A percentile compares a stretch with the other conserved stretches of the same genome.
These are phyloP conservation scores for Neurospora sp. DNA, from an alignment of 495 filamentous ascomycete species.

Conservation along the genomic window DNA sequence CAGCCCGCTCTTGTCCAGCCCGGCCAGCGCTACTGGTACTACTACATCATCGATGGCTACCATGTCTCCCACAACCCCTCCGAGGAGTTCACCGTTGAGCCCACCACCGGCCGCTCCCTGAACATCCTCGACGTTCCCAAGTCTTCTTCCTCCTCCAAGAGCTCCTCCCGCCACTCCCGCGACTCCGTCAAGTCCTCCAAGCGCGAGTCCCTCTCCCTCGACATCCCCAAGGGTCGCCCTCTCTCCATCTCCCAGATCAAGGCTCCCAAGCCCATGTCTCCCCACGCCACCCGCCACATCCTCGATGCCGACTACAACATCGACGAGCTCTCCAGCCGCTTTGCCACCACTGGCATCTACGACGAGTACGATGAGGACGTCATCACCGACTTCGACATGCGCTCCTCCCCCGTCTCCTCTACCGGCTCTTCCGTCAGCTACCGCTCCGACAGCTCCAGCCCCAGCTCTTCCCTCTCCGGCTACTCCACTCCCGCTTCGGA, in stretches of 20 bases:
- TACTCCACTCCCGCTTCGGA: conserved; percentile 48
- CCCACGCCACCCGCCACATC: conserved; percentile 75
- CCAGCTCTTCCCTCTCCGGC: conserved; percentile 63
- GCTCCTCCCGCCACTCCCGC: conserved; percentile 21
- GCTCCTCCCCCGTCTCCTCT: conserved; percentile 53
- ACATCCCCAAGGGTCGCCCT: conserved; percentile 77
- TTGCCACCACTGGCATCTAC: conserved; percentile 59
- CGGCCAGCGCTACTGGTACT: conserved; percentile 97
- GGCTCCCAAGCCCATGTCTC: conserved; percentile 79
- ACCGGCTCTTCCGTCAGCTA: conserved; percentile 64
- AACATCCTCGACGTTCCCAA: conserved; percentile 58
- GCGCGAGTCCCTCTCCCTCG: conserved; percentile 28
- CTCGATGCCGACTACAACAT: conserved; percentile 64
- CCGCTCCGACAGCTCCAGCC: conserved; percentile 65
- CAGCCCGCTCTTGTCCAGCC: conserved; percentile 72
- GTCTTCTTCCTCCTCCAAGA: conserved; percentile 36
- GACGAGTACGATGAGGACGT: conserved; percentile 53
- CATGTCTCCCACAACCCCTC: conserved; percentile 96
- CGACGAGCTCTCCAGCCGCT: conserved; percentile 61
- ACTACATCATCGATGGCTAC: conserved; percentile 99
- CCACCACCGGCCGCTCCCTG: conserved; percentile 90
- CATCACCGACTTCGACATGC: conserved; percentile 43
- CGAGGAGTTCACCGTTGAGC: conserved; percentile 80
- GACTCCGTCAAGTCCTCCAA: conserved; percentile 26
- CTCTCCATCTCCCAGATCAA: conserved; percentile 83